Conservation (phyloP, 2,329 filamentous ascomycete species). For the Fusarium torreyae region DNA sequence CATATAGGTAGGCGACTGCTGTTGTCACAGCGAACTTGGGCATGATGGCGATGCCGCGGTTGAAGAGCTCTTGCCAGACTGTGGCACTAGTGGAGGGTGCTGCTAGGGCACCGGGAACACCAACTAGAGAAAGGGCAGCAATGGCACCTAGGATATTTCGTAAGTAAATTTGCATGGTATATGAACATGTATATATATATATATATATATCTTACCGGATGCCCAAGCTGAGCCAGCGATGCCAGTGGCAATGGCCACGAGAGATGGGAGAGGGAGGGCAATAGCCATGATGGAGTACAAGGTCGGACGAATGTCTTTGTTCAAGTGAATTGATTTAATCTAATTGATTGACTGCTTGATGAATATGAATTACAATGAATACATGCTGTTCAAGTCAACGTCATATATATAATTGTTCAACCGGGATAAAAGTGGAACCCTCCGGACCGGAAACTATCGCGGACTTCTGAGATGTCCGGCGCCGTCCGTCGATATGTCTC, state of each 20-base stretch:
- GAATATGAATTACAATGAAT: no score
- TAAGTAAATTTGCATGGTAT: conserved; percentile 1
- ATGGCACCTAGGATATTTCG: conserved; percentile 53
- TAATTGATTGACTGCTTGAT: no score
- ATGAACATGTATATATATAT: no score
- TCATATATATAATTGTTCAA: conserved; percentile 10
- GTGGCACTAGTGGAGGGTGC: conserved; percentile 51
- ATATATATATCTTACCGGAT: conserved; percentile 50
- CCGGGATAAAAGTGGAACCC: conserved; percentile 31
- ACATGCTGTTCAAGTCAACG: background rate
- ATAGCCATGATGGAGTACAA: conserved; percentile 18
- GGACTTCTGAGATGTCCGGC: conserved; percentile 45
- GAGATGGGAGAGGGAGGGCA: conserved; percentile 49
- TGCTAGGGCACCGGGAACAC: conserved; percentile 52
- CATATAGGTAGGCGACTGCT: conserved; percentile 55
- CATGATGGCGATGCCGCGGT: conserved; percentile 56
- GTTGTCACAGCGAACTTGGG: conserved; percentile 55
- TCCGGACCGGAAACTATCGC: conserved; percentile 39
- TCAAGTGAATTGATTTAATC: no score
- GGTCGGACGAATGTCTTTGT: no score
- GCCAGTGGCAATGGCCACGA: conserved; percentile 57
- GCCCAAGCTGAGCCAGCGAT: conserved; percentile 57
- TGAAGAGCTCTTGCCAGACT: conserved; percentile 58
- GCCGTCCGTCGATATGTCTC: conserved; percentile 16
- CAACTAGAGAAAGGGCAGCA: conserved; percentile 55